Conservation (phyloP, 2,329 filamentous ascomycete genomes). For the Volutella citrinella region DNA sequence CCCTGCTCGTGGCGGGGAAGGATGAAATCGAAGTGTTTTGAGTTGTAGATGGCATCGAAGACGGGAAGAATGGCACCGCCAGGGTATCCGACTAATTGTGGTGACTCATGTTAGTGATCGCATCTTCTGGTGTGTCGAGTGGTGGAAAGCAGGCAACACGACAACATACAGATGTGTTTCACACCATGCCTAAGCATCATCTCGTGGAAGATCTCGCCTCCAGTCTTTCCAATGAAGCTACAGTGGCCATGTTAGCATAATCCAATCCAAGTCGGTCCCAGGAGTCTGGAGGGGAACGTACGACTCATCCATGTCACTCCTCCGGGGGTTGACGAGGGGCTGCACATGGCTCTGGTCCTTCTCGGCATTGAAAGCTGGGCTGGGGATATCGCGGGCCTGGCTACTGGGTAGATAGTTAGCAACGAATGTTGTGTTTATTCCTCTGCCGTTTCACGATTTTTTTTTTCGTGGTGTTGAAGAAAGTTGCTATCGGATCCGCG, state of each 20-base stretch:
- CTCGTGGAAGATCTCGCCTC: constrained; percentile 96
- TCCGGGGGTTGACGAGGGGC: constrained; percentile 59
- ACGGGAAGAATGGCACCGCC: constrained; percentile 96
- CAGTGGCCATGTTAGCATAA: not conserved
- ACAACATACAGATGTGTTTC: constrained; percentile 84
- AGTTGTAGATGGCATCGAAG: constrained; percentile 99
- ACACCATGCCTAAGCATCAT: constrained; percentile 96
- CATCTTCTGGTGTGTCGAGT: constrained; percentile 1
- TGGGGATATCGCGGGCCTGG: constrained; percentile 56
- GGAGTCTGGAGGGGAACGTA: constrained; percentile 41
- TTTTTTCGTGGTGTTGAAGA: not conserved
- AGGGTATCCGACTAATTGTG: constrained; percentile 82
- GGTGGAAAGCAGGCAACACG: constrained; percentile 4
- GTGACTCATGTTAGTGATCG: constrained; percentile 22
- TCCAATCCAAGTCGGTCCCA: constrained; percentile 3
- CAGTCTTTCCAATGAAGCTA: constrained; percentile 89
- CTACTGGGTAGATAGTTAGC: constrained; percentile 17
- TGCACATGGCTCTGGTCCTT: constrained; percentile 61
- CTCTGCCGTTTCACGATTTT: constrained; percentile 3
- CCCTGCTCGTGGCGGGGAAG: constrained; percentile 96
- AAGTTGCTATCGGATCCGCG: constrained; percentile 1
- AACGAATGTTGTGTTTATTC: constrained; percentile 11
- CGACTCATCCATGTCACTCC: constrained; percentile 75
- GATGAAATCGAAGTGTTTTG: constrained; percentile 92
- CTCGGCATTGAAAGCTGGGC: constrained; percentile 57